Evolutionary conservation across 345 rosid species (phyloP).

Genomic region (Camelina sativa): DNA sequence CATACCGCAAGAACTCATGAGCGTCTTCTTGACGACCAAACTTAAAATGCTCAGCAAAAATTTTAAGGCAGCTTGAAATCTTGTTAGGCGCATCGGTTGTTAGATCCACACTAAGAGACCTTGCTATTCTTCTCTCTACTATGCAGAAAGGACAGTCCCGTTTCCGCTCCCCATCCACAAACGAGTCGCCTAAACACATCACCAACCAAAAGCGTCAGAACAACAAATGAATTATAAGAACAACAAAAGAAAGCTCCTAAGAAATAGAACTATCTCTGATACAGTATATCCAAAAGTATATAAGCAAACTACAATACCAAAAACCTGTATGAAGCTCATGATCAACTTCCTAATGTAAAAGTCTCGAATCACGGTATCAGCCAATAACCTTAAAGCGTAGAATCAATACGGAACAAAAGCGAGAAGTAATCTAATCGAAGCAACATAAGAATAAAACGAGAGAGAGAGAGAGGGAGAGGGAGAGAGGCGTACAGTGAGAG

Average conservation of each 20-base stretch:
- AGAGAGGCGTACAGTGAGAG: slow-evolving; percentile 58
- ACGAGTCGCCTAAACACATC: slow-evolving; percentile 61
- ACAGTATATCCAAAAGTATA: too few relatives aligned
- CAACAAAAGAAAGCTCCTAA: neutral
- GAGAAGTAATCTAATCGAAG: slow-evolving; percentile 6
- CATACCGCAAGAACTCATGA: slow-evolving; percentile 90
- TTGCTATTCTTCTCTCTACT: slow-evolving; percentile 74
- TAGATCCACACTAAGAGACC: slow-evolving; percentile 72
- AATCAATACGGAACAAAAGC: neutral
- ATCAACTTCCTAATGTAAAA: slow-evolving; percentile 8
- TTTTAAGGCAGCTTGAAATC: slow-evolving; percentile 66
- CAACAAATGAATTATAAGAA: neutral
- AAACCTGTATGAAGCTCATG: slow-evolving; percentile 11
- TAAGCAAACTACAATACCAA: slow-evolving; percentile 18
- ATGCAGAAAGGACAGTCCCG: slow-evolving; percentile 93
- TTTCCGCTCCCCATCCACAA: slow-evolving; percentile 55
- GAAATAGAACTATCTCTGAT: neutral
- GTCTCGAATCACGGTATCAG: neutral
- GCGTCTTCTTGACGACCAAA: slow-evolving; percentile 94
- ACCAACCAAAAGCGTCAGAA: neutral
- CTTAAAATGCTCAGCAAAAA: slow-evolving; percentile 77
- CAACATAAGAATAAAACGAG: neutral
- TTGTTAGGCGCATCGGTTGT: slow-evolving; percentile 68
- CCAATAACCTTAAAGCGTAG: neutral
- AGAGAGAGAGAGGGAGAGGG: too few relatives aligned